phyloP scores from a whole-genome alignment of 164 flowering plant genomes.

The Euptelea pleiosperma region DNA sequence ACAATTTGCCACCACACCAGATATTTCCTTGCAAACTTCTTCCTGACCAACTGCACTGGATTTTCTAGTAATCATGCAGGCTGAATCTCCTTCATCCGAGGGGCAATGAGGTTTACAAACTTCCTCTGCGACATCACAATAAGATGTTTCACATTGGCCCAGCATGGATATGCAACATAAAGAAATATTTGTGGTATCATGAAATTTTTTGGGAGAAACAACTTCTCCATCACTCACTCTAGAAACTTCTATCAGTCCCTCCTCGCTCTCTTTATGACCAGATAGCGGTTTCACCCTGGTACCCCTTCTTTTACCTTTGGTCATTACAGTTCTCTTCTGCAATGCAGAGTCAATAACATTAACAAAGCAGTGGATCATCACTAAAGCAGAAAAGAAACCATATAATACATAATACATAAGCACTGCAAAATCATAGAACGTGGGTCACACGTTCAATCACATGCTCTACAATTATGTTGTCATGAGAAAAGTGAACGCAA shows the following conservation, averaged over 20 bases:
- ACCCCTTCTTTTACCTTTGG: slow-evolving; percentile 44
- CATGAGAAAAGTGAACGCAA: background rate
- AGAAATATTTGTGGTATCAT: slow-evolving; percentile 29
- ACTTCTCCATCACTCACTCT: slow-evolving; percentile 39
- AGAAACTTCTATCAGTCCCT: slow-evolving; percentile 22
- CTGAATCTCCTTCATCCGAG: slow-evolving; percentile 23
- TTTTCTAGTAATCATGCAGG: slow-evolving; percentile 10
- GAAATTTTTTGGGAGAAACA: slow-evolving; percentile 28
- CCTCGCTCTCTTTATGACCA: slow-evolving; percentile 13
- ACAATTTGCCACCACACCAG: slow-evolving; percentile 13
- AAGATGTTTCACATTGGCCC: slow-evolving; percentile 34
- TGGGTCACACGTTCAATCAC: background rate
- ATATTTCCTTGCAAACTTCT: slow-evolving; percentile 15
- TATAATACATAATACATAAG: background rate
- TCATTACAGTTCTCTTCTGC: slow-evolving; percentile 35
- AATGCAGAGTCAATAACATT: slow-evolving; percentile 7
- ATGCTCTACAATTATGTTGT: background rate
- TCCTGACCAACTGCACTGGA: slow-evolving; percentile 16
- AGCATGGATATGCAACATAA: slow-evolving; percentile 26
- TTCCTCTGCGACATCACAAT: slow-evolving; percentile 41
- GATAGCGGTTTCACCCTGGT: slow-evolving; percentile 18
- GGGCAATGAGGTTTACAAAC: slow-evolving; percentile 4
- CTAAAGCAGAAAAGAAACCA: background rate
- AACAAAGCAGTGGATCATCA: background rate
- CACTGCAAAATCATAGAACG: no score